A percentile compares a stretch with the other conserved stretches of the same genome.
Conservation (phyloP, 768 basidiomycete species). For the Hygrocybe punicea region DNA sequence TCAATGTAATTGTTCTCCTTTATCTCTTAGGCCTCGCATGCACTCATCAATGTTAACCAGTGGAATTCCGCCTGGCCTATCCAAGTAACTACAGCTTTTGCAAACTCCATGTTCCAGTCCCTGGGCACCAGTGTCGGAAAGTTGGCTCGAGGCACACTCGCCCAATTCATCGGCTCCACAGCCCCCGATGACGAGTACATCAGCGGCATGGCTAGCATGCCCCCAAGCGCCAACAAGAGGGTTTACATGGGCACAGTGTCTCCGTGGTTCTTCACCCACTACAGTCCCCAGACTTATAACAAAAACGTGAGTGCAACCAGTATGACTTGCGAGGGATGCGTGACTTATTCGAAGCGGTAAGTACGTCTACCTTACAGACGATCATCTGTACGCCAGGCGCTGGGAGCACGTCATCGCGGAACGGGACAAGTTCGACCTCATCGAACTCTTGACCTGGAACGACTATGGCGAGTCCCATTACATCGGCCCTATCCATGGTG, state of each 20-base stretch:
- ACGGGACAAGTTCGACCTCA: slow-evolving; percentile 58
- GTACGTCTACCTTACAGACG: slow-evolving; percentile 66
- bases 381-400: slow-evolving; percentile 61
- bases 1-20: slow-evolving; percentile 43
- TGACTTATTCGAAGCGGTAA: slow-evolving; percentile 19
- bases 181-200: slow-evolving; percentile 57
- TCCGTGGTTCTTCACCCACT: slow-evolving; percentile 82
- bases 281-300: slow-evolving; percentile 59
- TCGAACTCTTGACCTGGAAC: slow-evolving; percentile 66
- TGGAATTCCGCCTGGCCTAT: slow-evolving; percentile 84
- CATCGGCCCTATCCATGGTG: slow-evolving; percentile 71
- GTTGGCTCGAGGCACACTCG: slow-evolving; percentile 20
- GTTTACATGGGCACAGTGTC: slow-evolving; percentile 55
- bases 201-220: slow-evolving; percentile 35
- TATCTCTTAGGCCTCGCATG: slow-evolving; percentile 7
- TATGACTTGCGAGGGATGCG: background rate
- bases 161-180: slow-evolving; percentile 45
- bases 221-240: slow-evolving; percentile 23
- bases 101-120: slow-evolving; percentile 29
- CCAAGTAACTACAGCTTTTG: slow-evolving; percentile 47
- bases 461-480: slow-evolving; percentile 80
- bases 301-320: slow-evolving; percentile 56
- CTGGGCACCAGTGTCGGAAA: background rate
- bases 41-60: slow-evolving; percentile 30
- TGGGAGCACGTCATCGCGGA: slow-evolving; percentile 63